Evolutionary conservation across 495 filamentous ascomycete genomes (phyloP).

Genomic region (Cenococcum geophilum): DNA sequence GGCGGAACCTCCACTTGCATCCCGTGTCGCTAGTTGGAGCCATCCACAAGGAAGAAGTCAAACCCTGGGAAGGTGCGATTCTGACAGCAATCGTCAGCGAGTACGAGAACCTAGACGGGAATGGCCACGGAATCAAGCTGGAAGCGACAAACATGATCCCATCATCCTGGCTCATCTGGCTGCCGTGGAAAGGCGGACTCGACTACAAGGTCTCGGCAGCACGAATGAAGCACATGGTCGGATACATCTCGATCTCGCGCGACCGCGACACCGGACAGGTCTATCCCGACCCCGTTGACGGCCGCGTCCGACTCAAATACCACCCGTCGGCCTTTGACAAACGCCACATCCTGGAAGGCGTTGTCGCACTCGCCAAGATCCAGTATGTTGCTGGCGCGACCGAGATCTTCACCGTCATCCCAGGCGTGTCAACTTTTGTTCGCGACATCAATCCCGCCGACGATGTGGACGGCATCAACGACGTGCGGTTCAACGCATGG

Average conservation of each 20-base stretch:
- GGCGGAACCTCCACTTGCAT: slow-evolving; percentile 77
- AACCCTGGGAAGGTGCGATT: slow-evolving; percentile 72
- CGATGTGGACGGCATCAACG: slow-evolving; percentile 53
- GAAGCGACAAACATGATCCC: slow-evolving; percentile 67
- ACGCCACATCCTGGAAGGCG: slow-evolving; percentile 61
- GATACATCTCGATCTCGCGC: slow-evolving; percentile 62
- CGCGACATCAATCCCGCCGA: slow-evolving; percentile 40
- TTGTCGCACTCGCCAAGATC: slow-evolving; percentile 67
- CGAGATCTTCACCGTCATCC: slow-evolving; percentile 61
- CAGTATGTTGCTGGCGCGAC: slow-evolving; percentile 66
- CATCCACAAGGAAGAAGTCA: slow-evolving; percentile 58
- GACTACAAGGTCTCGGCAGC: slow-evolving; percentile 62
- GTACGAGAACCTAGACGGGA: slow-evolving; percentile 74
- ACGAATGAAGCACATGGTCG: slow-evolving; percentile 55
- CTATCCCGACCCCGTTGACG: slow-evolving; percentile 64
- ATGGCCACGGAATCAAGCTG: slow-evolving; percentile 79
- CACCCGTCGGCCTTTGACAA: slow-evolving; percentile 63
- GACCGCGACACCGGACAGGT: slow-evolving; percentile 70
- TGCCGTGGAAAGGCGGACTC: slow-evolving; percentile 58
- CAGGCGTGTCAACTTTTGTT: slow-evolving; percentile 60
- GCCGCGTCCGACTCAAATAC: slow-evolving; percentile 60
- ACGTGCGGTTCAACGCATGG: slow-evolving; percentile 63
- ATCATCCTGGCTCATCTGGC: slow-evolving; percentile 48
- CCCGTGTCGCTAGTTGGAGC: slow-evolving; percentile 59
- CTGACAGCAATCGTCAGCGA: slow-evolving; percentile 70